Evolutionary conservation across 164 flowering plant genomes (phyloP).

Genomic region (Nelumbo lutea): DNA sequence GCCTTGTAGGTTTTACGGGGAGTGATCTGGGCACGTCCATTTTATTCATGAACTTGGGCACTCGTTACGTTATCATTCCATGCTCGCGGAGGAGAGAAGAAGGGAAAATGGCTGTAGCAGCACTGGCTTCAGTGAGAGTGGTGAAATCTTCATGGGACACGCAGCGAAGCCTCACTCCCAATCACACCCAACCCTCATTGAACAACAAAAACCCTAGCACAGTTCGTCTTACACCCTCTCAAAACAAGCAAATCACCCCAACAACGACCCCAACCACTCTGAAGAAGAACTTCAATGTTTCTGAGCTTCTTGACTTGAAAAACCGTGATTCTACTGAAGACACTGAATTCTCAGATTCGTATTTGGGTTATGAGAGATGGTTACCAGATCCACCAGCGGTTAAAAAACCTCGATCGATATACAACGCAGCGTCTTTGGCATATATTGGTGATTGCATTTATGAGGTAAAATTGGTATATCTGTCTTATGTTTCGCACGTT

Average conservation of each 20-base stretch:
- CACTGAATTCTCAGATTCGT: slow-evolving; percentile 15
- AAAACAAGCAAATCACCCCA: slow-evolving; percentile 2
- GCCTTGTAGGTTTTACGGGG: no score
- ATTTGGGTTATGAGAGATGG: slow-evolving; percentile 81
- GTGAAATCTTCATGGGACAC: slow-evolving; percentile 54
- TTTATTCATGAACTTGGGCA: no score
- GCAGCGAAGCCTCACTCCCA: slow-evolving; percentile 39
- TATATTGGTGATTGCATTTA: slow-evolving; percentile 81
- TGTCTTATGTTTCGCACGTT: neutral
- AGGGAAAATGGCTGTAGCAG: slow-evolving; percentile 4
- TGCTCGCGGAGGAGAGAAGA: neutral
- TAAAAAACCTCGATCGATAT: slow-evolving; percentile 66
- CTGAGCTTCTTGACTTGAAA: slow-evolving; percentile 33
- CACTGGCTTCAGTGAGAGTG: slow-evolving; percentile 19
- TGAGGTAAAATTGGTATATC: slow-evolving; percentile 42
- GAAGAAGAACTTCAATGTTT: slow-evolving; percentile 6
- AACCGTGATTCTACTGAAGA: slow-evolving; percentile 13
- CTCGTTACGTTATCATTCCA: neutral
- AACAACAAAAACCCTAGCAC: slow-evolving; percentile 20
- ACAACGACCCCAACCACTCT: slow-evolving; percentile 2
- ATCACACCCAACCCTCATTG: slow-evolving; percentile 18
- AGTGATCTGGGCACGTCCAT: no score
- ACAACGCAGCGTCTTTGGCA: slow-evolving; percentile 80
- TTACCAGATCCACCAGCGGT: slow-evolving; percentile 70
- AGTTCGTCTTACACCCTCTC: neutral